Evolutionary conservation across 2,329 filamentous ascomycete genomes (phyloP), one percentile per base, ranked within the genome.

Genomic region (Trichoderma atrobrunneum): DNA sequence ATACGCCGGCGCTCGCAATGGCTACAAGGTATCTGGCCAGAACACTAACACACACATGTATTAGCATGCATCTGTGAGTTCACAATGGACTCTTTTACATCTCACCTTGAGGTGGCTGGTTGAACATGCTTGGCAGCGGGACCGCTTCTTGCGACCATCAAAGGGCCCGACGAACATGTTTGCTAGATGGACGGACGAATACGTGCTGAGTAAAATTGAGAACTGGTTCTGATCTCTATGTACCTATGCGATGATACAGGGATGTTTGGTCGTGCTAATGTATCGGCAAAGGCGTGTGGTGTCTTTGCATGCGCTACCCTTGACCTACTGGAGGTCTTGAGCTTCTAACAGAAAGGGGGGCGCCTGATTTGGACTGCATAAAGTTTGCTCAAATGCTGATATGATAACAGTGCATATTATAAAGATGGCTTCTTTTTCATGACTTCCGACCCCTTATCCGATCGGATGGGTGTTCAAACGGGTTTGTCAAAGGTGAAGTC

Each of bases 51-150:
- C 36, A 7, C 32, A 11, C 32, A 18, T 1, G 21, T 11, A 30
- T 67, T n/a, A 32, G 56, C 18, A 24, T 26, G 7, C 48, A 56
- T n/a, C 24, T 2, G 6, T 1, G 32, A 36, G 14, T 0, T 21
- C 3, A 3, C 1, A 7, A 4, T 3, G 24, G 21, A 36, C 34
- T 28, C 56, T 32, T n/a, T 26, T 34, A 5, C 16, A n/a, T 48
- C 21, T 60, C 60, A 79, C 81, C 74, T 82, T 82, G 10, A 81
- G 75, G 71, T 82, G 81, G 64, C 80, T 80, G 28, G 71, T 62
- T 3, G 76, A 75, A 57, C 81, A 82, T 5, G 74, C 67, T 28
- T 74, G 64, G 36, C 81, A 82, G 12, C 80, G 76, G 2, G 77
- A 81, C 34, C 78, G 75, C 67, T 76, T 79, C 61, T 75, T 78